Conservation (phyloP, 176 grass and related monocot genomes). For the Hsuehochloa calcarea region DNA sequence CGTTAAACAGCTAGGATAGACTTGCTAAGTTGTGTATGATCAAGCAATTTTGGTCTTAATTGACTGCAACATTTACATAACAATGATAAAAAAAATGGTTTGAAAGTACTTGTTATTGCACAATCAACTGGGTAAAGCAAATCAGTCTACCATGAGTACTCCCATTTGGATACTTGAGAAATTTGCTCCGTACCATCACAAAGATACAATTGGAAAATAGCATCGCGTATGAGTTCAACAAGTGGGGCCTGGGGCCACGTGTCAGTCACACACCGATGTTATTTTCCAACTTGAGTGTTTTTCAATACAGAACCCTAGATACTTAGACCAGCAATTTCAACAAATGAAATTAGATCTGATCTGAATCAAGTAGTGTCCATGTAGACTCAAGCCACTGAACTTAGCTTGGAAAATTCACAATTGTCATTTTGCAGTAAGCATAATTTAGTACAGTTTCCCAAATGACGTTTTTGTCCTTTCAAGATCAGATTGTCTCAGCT, state of each 20-base stretch:
- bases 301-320: neutral
- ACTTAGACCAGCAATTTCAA: neutral
- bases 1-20: neutral
- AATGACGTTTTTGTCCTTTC: neutral
- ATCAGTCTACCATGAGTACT: conserved; percentile 5
- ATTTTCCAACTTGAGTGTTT: neutral
- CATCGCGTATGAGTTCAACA: neutral
- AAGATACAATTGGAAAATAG: neutral
- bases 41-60: neutral
- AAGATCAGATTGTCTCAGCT: neutral
- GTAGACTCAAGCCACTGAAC: neutral
- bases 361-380: neutral
- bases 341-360: neutral
- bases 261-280: neutral
- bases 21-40: conserved; percentile 3
- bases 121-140: conserved; percentile 2
- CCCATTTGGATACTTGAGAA: neutral
- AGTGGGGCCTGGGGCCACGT: neutral
- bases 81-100: neutral
- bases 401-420: neutral
- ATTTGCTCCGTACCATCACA: neutral
- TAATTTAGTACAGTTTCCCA: neutral
- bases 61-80: neutral
- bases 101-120: neutral
- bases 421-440: neutral